Evolutionary conservation across 2,329 filamentous ascomycete genomes (phyloP), one percentile per base, ranked within the genome.

Genomic region (Aureobasidium sp.): DNA sequence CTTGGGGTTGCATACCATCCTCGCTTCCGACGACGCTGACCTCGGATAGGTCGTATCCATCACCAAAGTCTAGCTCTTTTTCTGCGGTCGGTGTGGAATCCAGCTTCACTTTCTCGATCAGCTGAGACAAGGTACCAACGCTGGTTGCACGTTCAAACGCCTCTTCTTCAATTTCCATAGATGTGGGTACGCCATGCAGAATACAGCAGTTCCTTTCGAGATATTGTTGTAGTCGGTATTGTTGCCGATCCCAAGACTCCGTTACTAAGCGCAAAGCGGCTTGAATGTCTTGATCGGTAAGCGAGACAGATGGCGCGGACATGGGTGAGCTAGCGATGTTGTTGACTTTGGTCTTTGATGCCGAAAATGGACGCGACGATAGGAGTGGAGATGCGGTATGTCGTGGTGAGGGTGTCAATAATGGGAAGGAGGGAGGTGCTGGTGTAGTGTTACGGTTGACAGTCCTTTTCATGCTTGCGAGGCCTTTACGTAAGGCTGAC

Each of bases 241-340:
- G 75, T 66, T 81, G 78, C 16, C 78, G 71, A 41, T 77, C 75
- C 78, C 78, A 81, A 64, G 78, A 78, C 62, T 81, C 78, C 37
- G 77, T 74, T 0, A 81, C 74, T 0, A 80, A 67, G 5, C 74
- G 73, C 10, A 80, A 71, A 0, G 78, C 78, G 7, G 77, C 78
- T 62, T 78, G 77, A 51, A 80, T 78, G 63, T 81, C 78, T 64
- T 80, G 78, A n/a, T 79, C 75, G 1, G 77, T 78, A 16, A 76
- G 71, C 36, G 64, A 49, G 30, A 66, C 54, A 1, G 66, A 54
- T 6, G 69, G 67, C 11, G 67, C 66, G 13, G 66, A 45, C 29
- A 67, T 59, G 3, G 68, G 65, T 14, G 65, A 61, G 34, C 67
- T 62, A 3, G 65, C 42, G 16, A 59, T n/a, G 13, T 32, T 41